Evolutionary conservation across 768 basidiomycete species (phyloP).

Genomic region (Termitomyces sp.): DNA sequence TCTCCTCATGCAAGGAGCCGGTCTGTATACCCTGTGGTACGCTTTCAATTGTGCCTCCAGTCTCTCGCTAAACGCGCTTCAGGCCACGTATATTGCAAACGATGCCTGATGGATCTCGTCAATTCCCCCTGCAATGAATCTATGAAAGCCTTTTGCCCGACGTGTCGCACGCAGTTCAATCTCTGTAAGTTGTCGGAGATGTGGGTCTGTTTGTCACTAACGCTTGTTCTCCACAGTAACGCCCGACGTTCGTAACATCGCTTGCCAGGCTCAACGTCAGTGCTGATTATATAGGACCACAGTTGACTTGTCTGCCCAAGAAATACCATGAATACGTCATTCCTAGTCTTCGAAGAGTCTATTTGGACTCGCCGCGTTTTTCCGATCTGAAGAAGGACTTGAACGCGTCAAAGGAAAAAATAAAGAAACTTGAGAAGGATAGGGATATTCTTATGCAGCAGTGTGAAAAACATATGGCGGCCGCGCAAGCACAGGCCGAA

Average conservation of each 20-base stretch:
- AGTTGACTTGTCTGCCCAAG: conserved; percentile 34
- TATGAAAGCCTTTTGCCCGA: conserved; percentile 46
- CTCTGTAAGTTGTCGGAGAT: conserved; percentile 32
- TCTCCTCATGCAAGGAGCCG: conserved; percentile 44
- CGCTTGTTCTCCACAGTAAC: conserved; percentile 23
- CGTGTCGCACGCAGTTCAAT: conserved; percentile 50
- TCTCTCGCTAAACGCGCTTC: conserved; percentile 1
- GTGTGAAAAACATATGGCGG: conserved; percentile 34
- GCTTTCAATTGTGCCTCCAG: conserved; percentile 10
- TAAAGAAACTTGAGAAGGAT: conserved; percentile 30
- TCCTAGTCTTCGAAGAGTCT: conserved; percentile 44
- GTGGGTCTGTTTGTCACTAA: not conserved
- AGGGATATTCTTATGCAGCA: conserved; percentile 37
- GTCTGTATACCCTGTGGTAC: conserved; percentile 59
- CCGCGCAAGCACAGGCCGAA: conserved; percentile 21
- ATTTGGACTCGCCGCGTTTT: conserved; percentile 28
- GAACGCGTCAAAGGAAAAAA: conserved; percentile 28
- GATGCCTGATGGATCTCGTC: conserved; percentile 44
- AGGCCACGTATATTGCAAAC: conserved; percentile 64
- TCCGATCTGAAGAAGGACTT: conserved; percentile 26
- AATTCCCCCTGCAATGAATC: conserved; percentile 26
- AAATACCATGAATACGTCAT: conserved; percentile 44
- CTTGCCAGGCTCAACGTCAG: not conserved
- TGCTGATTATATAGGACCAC: not conserved
- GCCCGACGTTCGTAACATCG: conserved; percentile 27